Conservation (phyloP, 164 flowering plant species). For the Paratinospora sagittata region DNA sequence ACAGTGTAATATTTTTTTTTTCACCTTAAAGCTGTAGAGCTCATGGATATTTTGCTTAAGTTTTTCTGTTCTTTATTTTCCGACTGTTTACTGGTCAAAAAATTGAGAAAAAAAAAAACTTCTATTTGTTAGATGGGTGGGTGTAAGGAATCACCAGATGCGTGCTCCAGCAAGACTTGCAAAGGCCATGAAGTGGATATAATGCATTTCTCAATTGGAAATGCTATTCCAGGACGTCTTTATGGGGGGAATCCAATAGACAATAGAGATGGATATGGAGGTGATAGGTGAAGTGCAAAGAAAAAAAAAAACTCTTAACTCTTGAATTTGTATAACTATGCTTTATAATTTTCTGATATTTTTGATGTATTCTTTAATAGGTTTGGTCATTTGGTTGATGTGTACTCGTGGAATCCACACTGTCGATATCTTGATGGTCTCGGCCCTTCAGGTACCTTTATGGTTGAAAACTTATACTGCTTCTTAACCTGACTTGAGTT, state of each 20-base stretch:
- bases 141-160: constrained; percentile 28
- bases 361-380: constrained; percentile 27
- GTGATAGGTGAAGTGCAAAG: constrained; percentile 53
- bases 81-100: neutral
- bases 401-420: constrained; percentile 92
- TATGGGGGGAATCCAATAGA: constrained; percentile 48
- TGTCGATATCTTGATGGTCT: constrained; percentile 79
- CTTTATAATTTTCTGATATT: neutral
- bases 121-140: constrained; percentile 43
- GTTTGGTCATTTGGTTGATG: constrained; percentile 89
- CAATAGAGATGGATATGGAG: constrained; percentile 39
- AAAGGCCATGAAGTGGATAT: constrained; percentile 50
- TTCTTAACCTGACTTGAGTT: neutral
- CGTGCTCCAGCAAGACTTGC: constrained; percentile 41
- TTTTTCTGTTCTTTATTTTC: neutral
- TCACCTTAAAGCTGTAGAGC: neutral
- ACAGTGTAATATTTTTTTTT: constrained; percentile 42
- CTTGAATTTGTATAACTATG: neutral
- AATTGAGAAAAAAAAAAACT: constrained; percentile 8
- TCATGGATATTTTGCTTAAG: neutral
- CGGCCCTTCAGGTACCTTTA: constrained; percentile 70
- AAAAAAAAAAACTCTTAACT: no score
- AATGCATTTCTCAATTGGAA: constrained; percentile 51
- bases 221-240: constrained; percentile 49
- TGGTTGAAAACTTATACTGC: neutral